Evolutionary conservation across 129 eudicot genomes (phyloP), one percentile per base, ranked within the genome.

Genomic region (Gnaphalium uliginosum): DNA sequence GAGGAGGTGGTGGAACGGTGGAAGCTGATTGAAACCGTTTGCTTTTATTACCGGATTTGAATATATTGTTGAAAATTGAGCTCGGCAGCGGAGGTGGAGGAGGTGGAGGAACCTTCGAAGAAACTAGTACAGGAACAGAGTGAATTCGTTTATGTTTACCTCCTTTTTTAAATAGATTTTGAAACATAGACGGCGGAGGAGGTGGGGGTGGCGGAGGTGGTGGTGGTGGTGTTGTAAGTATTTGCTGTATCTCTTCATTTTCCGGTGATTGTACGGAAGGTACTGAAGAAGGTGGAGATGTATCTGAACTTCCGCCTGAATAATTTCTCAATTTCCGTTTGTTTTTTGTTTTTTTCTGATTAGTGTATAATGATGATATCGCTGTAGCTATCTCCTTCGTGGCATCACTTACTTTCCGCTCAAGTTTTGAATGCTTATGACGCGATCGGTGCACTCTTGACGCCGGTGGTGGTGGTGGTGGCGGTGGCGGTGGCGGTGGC

Each of bases 301-400:
- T 21, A 69, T 80, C 63, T 66, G 86, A 77, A 62, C 58, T 81
- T 5, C 82, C 85, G 0, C 82, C 86, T 21, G 80, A 68, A 46
- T 35, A 79, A 30, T 78, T 75, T 75, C 87, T 78, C 10, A 56
- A 60, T 21, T 84, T 87, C 5, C 69, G 29, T 68, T 85, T 87
- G 73, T 80, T 86, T 76, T 85, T 89, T 48, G 79, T 76, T 63
- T 86, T 87, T 37, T 73, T 82, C 22, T 87, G 87, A 60, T 66
- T 89, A 81, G 86, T 89, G 81, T 89, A 89, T 68, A 92, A n/a
- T 3, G 94, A 86, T 59, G 88, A 85, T 57, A 92, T 80, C 0
- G 90, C 89, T 1, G 86, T 87, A 8, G 96, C 93, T 35, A 92
- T 64, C 30, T 92, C 98, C 71, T 86, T 92, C 7, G 88, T 89